Conservation (phyloP, 345 rosid genomes). For the Sonneratia alba region DNA sequence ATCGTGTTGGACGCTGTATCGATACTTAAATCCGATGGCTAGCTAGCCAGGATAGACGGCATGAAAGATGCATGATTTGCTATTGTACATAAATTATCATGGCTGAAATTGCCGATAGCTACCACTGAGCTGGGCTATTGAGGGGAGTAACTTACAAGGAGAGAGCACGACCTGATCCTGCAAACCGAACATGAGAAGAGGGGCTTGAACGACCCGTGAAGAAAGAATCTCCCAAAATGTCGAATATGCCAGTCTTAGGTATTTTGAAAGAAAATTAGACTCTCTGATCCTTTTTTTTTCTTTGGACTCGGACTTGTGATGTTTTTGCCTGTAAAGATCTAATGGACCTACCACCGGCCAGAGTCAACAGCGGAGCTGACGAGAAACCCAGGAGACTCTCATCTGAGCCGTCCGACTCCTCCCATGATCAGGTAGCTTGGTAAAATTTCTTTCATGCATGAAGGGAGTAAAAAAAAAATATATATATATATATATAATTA, state of each 20-base stretch:
- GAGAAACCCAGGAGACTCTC: conserved; percentile 23
- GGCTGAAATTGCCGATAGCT: no score
- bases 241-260: background rate
- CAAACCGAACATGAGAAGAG: no score
- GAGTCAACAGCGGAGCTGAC: conserved; percentile 11
- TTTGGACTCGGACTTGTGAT: background rate
- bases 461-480: no score
- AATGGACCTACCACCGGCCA: conserved; percentile 1
- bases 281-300: background rate
- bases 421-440: conserved; percentile 41
- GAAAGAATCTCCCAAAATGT: background rate
- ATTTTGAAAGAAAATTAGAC: background rate
- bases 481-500: no score
- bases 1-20: background rate
- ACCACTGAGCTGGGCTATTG: no score
- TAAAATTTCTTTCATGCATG: background rate
- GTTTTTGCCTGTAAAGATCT: background rate
- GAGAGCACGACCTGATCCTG: no score
- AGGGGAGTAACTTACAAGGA: no score
- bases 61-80: no score
- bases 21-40: no score
- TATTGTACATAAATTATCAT: no score
- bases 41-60: no score
- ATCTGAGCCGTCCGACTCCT: conserved; percentile 13
- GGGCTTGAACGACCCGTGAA: background rate